Conservation (phyloP, 2,329 filamentous ascomycete species). For the Botrytis galanthina region DNA sequence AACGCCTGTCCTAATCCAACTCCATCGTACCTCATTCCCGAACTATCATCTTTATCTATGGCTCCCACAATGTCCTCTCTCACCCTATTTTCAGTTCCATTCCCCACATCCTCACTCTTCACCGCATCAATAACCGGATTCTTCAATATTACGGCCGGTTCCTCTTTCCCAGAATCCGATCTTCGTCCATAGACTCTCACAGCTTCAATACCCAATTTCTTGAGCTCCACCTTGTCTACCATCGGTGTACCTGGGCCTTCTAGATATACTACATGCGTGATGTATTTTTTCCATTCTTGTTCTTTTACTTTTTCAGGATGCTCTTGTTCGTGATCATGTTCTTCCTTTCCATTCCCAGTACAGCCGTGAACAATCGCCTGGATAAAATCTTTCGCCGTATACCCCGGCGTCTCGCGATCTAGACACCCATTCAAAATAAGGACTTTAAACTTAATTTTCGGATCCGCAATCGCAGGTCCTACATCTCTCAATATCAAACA, state of each 20-base stretch:
- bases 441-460: constrained; percentile 56
- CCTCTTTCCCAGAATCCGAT: constrained; percentile 44
- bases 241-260: constrained; percentile 67
- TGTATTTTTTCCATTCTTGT: constrained; percentile 62
- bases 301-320: constrained; percentile 13
- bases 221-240: constrained; percentile 65
- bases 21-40: constrained; percentile 69
- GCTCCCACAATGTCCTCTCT: background rate
- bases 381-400: constrained; percentile 78
- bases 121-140: background rate
- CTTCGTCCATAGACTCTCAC: constrained; percentile 72
- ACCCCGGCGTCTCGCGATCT: constrained; percentile 82
- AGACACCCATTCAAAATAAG: constrained; percentile 74
- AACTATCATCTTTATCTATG: constrained; percentile 37
- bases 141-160: background rate
- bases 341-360: constrained; percentile 27
- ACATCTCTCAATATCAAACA: constrained; percentile 76
- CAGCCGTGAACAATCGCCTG: constrained; percentile 74
- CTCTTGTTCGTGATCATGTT: constrained; percentile 29
- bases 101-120: background rate
- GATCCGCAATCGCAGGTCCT: constrained; percentile 58
- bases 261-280: constrained; percentile 81
- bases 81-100: background rate
- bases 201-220: constrained; percentile 69
- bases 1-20: constrained; percentile 71